Evolutionary conservation across 2,329 filamentous ascomycete genomes (phyloP).

Genomic region (Sporothrix brunneoviolacea): DNA sequence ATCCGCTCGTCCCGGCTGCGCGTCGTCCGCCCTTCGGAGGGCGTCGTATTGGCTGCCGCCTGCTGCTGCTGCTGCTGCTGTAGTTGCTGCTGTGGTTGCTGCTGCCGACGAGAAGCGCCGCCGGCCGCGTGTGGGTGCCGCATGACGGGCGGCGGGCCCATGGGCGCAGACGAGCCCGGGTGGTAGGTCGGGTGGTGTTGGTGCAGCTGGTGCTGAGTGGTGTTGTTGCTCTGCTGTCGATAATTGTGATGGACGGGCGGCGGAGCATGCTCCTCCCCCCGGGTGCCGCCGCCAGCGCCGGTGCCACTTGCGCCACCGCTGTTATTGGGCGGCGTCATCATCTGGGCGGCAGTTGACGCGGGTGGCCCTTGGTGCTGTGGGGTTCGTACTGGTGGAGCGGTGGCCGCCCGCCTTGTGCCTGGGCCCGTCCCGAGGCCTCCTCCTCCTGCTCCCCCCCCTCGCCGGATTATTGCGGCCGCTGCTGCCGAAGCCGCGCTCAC

Average conservation of each 20-base stretch:
- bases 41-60: slow-evolving; percentile 14
- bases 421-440: background rate
- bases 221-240: background rate
- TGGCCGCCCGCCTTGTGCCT: background rate
- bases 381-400: background rate
- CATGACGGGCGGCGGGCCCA: slow-evolving; percentile 12
- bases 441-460: background rate
- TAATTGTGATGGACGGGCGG: slow-evolving; percentile 2
- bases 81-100: background rate
- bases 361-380: slow-evolving; percentile 9
- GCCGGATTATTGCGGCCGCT: background rate
- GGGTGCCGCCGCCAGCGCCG: background rate
- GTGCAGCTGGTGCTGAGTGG: slow-evolving; percentile 3
- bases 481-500: background rate
- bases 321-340: slow-evolving; percentile 13
- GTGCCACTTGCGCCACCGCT: slow-evolving; percentile 1
- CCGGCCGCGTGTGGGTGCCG: slow-evolving; percentile 1
- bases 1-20: slow-evolving; percentile 28
- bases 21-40: slow-evolving; percentile 23
- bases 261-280: background rate
- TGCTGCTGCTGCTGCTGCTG: slow-evolving; percentile 5
- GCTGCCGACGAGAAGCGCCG: background rate
- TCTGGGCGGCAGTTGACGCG: slow-evolving; percentile 1
- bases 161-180: slow-evolving; percentile 14
- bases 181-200: slow-evolving; percentile 10